Conservation (phyloP, 208 protist genomes). For the Spongospora subterranea region DNA sequence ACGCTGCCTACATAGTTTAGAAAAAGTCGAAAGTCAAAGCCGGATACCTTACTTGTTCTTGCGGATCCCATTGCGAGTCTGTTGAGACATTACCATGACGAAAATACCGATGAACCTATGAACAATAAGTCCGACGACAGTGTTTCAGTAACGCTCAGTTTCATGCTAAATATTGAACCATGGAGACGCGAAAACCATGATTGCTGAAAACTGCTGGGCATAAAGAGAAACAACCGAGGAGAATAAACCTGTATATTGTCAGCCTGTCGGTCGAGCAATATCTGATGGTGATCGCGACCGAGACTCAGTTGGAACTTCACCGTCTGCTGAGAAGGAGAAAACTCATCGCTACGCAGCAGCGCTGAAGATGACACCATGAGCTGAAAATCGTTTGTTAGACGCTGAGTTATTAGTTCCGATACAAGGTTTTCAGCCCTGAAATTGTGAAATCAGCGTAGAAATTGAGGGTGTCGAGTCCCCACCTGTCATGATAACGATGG, state of each 20-base stretch:
- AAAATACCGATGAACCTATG: conserved; percentile 39
- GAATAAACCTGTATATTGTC: neutral
- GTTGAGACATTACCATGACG: neutral
- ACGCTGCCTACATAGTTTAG: conserved; percentile 41
- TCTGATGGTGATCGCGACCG: conserved; percentile 38
- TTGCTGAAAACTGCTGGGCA: too few relatives aligned
- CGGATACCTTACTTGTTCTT: neutral
- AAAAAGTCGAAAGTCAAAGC: too few relatives aligned
- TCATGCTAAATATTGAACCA: too few relatives aligned
- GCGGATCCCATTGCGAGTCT: neutral
- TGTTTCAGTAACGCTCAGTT: too few relatives aligned
- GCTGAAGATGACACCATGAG: neutral
- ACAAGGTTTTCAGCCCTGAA: conserved; percentile 38
- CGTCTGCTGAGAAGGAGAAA: neutral
- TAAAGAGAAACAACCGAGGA: neutral
- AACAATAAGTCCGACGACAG: neutral
- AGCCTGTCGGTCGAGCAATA: neutral
- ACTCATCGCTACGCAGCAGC: too few relatives aligned
- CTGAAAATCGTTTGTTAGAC: conserved; percentile 57
- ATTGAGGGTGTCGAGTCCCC: neutral
- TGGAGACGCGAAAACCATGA: too few relatives aligned
- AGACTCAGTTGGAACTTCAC: neutral
- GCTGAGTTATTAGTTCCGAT: conserved; percentile 34
- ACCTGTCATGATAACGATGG: conserved; percentile 31
- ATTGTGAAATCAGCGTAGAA: neutral